Base-by-base conservation (phyloP, 78 protist genomes). In the Cyanophora paradoxa region DNA sequence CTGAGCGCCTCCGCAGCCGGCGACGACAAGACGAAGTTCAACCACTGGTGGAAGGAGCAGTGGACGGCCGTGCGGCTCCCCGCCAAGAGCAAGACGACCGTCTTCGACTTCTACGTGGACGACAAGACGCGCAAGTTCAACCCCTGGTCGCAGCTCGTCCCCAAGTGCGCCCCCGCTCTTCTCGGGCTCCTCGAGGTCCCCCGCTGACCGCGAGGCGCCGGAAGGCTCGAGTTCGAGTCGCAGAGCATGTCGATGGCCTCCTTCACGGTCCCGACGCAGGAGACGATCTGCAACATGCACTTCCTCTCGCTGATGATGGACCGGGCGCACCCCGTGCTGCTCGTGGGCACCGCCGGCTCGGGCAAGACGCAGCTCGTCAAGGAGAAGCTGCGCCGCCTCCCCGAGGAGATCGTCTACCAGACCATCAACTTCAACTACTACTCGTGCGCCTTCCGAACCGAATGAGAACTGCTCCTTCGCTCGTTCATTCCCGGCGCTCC, bases 351-450 rank as follows among this genome's bases (percentile, higher is more conserved):
- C 22, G 86, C 87, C 0, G 93, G 93, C 30, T 26, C 71, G 20
- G 93, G 93, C 26, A 89, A 89, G 83, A 84, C 88, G 26, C 44
- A 33, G 50, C 42, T 82, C n/a, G n/a, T 85, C 5, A 24, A 34
- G 39, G 16, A 46, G 58, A n/a, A 52, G 41, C 48, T 89, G 26
- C 8, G 30, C 31, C 24, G 4, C 26, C 33, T 81, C 31, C 65
- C 44, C 34, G 58, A 59, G 11, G 73, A 79, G 46, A 40, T 0
- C 37, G 19, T 81, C 40, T 30, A 3, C 66, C 31, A 1, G 39
- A 40, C 3, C 33, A 75, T 79, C 42, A 65, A 82, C 61, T 79
- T 83, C 83, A 88, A 88, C 82, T 77, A 80, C 76, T 74, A 68
- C 78, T 83, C 92, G 20, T 50, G 24, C 42, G 1, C 87, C 17